These are phyloP conservation scores for Curvularia eragrostidis DNA, from an alignment of 2,329 filamentous ascomycete species.

Conservation along the genomic window DNA sequence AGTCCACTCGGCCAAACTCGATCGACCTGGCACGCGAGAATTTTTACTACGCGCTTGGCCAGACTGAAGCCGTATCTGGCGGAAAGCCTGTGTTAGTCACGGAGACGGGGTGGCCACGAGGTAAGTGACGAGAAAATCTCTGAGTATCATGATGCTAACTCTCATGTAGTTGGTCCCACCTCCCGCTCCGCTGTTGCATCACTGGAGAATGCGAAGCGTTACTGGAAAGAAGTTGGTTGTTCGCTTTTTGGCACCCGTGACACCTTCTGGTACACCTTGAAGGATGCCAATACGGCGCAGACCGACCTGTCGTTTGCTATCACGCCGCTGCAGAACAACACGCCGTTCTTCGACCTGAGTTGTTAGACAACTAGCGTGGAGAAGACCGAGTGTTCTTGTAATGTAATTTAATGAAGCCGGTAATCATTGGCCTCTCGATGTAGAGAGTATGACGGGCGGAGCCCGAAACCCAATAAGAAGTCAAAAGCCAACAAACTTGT, in stretches of 20 bases:
- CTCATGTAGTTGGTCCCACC: not conserved
- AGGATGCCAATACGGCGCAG: constrained; percentile 54
- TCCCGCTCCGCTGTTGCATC: not conserved
- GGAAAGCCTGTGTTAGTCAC: not conserved
- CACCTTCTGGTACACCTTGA: constrained; percentile 43
- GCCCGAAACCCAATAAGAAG: too few relatives aligned
- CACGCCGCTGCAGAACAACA: constrained; percentile 60
- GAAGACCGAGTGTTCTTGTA: not conserved
- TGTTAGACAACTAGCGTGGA: constrained; percentile 45
- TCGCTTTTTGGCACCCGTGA: constrained; percentile 34
- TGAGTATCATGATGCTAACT: not conserved
- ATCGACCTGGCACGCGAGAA: not conserved
- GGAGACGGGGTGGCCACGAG: not conserved
- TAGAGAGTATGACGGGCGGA: not conserved
- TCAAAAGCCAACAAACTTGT: too few relatives aligned
- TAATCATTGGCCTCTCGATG: not conserved
- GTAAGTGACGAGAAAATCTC: not conserved
- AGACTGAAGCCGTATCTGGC: not conserved
- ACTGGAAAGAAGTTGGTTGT: constrained; percentile 37
- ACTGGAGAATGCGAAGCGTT: not conserved
- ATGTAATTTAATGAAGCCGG: not conserved
- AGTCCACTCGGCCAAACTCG: constrained; percentile 54
- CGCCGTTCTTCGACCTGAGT: constrained; percentile 60
- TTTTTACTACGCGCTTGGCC: not conserved
- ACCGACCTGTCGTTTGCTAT: constrained; percentile 57